Percentiles rank a stretch among this genome's conserved stretches.
phyloP scores from a whole-genome alignment of 1,284 basidiomycete species.

The Microbotryomycetes sp. region DNA sequence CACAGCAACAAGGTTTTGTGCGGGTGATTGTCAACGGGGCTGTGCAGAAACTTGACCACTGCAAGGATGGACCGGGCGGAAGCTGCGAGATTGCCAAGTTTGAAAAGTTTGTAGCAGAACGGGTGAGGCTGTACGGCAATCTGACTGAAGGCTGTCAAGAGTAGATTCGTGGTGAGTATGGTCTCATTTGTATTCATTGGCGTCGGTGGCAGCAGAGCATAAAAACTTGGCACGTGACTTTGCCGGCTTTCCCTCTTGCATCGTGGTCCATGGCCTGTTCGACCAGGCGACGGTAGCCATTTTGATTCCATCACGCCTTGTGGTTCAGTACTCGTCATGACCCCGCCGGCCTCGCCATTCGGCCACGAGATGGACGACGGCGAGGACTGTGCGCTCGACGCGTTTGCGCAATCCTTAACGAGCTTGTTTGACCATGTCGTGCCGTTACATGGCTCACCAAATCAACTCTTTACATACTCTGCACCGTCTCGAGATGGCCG shows the following conservation, averaged over 20 bases:
- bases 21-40: slow-evolving; percentile 45
- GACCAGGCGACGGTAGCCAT: too few species aligned
- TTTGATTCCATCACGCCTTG: too few species aligned
- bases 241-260: too few species aligned
- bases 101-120: slow-evolving; percentile 37
- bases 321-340: too few species aligned
- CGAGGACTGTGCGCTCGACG: too few species aligned
- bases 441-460: slow-evolving; percentile 14
- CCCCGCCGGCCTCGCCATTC: too few species aligned
- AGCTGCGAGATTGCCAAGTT: slow-evolving; percentile 41
- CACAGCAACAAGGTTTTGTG: slow-evolving; percentile 39
- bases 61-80: slow-evolving; percentile 41
- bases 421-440: slow-evolving; percentile 14
- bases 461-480: slow-evolving; percentile 8
- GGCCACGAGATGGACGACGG: background rate
- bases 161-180: too few species aligned
- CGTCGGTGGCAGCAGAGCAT: too few species aligned
- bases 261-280: too few species aligned
- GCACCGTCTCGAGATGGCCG: background rate
- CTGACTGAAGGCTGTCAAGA: slow-evolving; percentile 16
- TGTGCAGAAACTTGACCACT: slow-evolving; percentile 41
- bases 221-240: too few species aligned
- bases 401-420: too few species aligned
- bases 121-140: slow-evolving; percentile 38
- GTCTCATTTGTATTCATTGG: too few species aligned